A percentile compares a stretch with the other conserved stretches of the same genome.
Conservation (phyloP, 2,329 filamentous ascomycete species). For the Fusarium sp. region DNA sequence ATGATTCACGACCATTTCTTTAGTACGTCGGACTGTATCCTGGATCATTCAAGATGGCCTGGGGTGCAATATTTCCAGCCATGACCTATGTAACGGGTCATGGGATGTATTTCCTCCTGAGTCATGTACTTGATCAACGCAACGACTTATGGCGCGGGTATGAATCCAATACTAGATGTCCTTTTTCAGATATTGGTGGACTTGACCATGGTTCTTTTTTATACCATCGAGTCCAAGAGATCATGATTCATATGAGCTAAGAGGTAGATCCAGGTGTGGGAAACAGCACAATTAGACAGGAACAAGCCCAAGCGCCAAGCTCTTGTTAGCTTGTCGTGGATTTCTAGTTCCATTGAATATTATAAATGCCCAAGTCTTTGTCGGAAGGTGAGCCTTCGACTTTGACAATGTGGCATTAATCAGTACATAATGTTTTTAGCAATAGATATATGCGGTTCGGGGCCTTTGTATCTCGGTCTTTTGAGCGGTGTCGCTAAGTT, state of each 20-base stretch:
- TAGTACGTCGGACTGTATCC: not conserved
- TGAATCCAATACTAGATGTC: not conserved
- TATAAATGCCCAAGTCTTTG: constrained; percentile 4
- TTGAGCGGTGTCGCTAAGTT: not conserved
- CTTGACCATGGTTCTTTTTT: constrained; percentile 12
- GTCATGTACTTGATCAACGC: not conserved
- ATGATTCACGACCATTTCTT: constrained; percentile 23
- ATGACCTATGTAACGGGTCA: not conserved
- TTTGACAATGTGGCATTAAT: constrained; percentile 16
- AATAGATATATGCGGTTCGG: constrained; percentile 14
- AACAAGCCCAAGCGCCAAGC: not conserved
- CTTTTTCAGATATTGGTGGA: constrained; percentile 1
- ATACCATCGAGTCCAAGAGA: constrained; percentile 2
- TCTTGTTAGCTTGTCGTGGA: constrained; percentile 2
- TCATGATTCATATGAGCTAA: constrained; percentile 23
- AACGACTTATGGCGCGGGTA: not conserved
- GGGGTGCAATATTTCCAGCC: not conserved
- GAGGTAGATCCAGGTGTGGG: constrained; percentile 10
- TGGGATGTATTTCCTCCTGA: not conserved
- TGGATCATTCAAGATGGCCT: not conserved
- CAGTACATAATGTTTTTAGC: constrained; percentile 29
- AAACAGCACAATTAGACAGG: constrained; percentile 25
- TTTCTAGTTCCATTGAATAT: constrained; percentile 13
- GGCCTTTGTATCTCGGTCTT: not conserved
- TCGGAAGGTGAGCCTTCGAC: constrained; percentile 1